A percentile compares a stretch with the other conserved stretches of the same genome.
Conservation (phyloP, 352 stramenopile species). For the Phytophthora aleatoria region DNA sequence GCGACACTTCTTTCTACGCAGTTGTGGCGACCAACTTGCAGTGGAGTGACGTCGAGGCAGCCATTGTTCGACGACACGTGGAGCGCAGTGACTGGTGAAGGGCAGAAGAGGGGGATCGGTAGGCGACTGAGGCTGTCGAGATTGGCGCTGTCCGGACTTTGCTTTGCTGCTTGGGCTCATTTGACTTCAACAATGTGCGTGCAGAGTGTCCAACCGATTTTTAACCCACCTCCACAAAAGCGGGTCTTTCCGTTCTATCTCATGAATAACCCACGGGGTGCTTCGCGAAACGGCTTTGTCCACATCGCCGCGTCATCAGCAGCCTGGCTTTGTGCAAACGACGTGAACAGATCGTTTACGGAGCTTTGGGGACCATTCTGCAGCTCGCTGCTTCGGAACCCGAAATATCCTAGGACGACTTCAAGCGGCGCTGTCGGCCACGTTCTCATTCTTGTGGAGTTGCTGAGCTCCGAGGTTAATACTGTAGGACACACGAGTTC, state of each 20-base stretch:
- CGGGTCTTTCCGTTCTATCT: neutral
- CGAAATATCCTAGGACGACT: neutral
- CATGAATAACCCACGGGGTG: neutral
- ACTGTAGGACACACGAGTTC: too few relatives aligned
- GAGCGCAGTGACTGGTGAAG: slow-evolving; percentile 3
- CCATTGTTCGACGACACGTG: slow-evolving; percentile 22
- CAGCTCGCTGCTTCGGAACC: too few relatives aligned
- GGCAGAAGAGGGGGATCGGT: slow-evolving; percentile 12
- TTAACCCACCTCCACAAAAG: neutral
- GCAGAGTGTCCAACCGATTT: slow-evolving; percentile 2
- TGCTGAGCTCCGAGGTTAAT: neutral
- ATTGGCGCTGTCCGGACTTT: slow-evolving; percentile 5
- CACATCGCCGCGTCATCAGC: slow-evolving; percentile 1
- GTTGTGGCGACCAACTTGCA: slow-evolving; percentile 9
- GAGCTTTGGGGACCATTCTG: neutral
- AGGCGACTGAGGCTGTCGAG: slow-evolving; percentile 6
- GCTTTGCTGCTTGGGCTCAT: slow-evolving; percentile 23
- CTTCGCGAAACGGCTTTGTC: slow-evolving; percentile 3
- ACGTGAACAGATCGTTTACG: slow-evolving; percentile 3
- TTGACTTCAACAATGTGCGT: slow-evolving; percentile 19
- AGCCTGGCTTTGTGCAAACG: slow-evolving; percentile 6
- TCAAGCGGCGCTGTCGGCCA: slow-evolving; percentile 7
- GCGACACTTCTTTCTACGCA: slow-evolving; percentile 8
- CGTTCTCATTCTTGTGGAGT: slow-evolving; percentile 13
- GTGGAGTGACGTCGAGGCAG: slow-evolving; percentile 25